These are phyloP conservation scores for Lablab purpureus DNA, from an alignment of 306 rosid species.

Conservation along the genomic window DNA sequence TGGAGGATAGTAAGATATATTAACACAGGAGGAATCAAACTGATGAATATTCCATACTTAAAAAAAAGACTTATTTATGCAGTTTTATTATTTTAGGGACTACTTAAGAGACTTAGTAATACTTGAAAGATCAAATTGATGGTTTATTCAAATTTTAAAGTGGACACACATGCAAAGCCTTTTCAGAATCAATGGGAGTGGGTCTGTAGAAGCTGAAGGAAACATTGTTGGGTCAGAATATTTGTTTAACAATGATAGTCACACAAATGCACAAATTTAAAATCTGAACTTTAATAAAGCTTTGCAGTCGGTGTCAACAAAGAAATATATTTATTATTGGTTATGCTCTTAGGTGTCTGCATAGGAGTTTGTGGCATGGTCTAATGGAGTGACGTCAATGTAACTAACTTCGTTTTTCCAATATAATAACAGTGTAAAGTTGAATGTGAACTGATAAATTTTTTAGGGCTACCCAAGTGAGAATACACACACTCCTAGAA, in stretches of 20 bases:
- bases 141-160: neutral
- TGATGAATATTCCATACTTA: neutral
- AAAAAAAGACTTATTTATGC: neutral
- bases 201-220: slow-evolving; percentile 4
- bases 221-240: slow-evolving; percentile 19
- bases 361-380: neutral
- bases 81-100: neutral
- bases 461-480: neutral
- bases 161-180: neutral
- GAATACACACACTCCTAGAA: slow-evolving; percentile 14
- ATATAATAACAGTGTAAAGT: neutral
- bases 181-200: neutral
- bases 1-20: neutral
- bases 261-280: neutral
- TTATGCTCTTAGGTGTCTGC: slow-evolving; percentile 1
- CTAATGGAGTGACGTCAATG: slow-evolving; percentile 31
- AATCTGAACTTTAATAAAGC: neutral
- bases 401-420: neutral
- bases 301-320: slow-evolving; percentile 4
- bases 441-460: neutral
- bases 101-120: neutral
- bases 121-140: neutral
- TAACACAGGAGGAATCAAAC: neutral
- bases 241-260: neutral
- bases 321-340: neutral